These are phyloP conservation scores for Penicillium ochrochloron DNA, from an alignment of 495 filamentous ascomycete species.

Conservation along the genomic window DNA sequence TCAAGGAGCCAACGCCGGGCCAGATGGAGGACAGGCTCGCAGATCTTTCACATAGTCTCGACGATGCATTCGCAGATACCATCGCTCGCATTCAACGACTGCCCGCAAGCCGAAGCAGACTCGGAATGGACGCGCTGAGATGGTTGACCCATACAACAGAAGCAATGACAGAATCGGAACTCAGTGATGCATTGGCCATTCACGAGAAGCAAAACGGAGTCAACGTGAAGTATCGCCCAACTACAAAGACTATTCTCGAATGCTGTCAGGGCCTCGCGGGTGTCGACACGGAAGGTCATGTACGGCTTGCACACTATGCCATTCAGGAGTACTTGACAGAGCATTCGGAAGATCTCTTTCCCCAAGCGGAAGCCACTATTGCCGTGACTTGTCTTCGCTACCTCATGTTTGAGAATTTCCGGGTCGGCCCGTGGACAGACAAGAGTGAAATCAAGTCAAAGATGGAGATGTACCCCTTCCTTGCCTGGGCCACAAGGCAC, in stretches of 20 bases:
- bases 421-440: not conserved
- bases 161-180: not conserved
- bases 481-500: not conserved
- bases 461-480: not conserved
- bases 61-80: conserved; percentile 5
- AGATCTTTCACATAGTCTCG: not conserved
- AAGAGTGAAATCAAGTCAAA: not conserved
- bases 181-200: conserved; percentile 3
- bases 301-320: not conserved
- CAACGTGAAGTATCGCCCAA: conserved; percentile 3
- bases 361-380: not conserved
- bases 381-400: conserved; percentile 5
- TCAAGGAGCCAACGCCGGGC: conserved; percentile 1
- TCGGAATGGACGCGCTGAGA: not conserved
- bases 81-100: not conserved
- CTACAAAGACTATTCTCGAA: conserved; percentile 5
- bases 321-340: conserved; percentile 4
- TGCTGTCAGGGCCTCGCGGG: conserved; percentile 1
- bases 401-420: not conserved
- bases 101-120: not conserved
- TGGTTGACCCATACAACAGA: not conserved
- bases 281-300: not conserved
- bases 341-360: not conserved
- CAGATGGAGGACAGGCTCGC: conserved; percentile 2
- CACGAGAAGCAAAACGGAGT: not conserved